Evolutionary conservation across 2,329 filamentous ascomycete genomes (phyloP).

Genomic region (Lomentospora prolificans): DNA sequence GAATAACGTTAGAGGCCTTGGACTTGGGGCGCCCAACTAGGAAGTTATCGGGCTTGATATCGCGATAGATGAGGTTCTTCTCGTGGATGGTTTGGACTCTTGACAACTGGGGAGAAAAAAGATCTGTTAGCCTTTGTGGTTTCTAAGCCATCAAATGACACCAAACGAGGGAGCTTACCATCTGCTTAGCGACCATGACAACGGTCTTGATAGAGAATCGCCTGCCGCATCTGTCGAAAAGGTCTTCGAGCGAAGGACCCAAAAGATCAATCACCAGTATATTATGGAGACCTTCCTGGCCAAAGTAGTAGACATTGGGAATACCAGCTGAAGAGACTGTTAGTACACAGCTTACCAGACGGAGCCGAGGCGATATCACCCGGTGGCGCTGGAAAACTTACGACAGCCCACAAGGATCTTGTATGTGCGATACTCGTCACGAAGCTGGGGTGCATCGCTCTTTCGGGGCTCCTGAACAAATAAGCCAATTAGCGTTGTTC

Average conservation of each 20-base stretch:
- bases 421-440: constrained; percentile 98
- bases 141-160: no score
- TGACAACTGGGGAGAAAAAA: constrained; percentile 50
- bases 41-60: constrained; percentile 99
- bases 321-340: constrained; percentile 63
- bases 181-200: constrained; percentile 98
- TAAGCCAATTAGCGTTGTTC: no score
- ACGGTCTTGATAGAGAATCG: constrained; percentile 96
- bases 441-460: constrained; percentile 93
- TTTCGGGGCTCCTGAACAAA: constrained; percentile 77
- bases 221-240: constrained; percentile 95
- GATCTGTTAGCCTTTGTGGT: neutral
- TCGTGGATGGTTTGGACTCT: constrained; percentile 91
- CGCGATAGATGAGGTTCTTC: constrained; percentile 97
- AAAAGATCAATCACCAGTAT: constrained; percentile 96
- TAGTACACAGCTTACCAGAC: constrained; percentile 15
- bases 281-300: constrained; percentile 96
- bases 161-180: constrained; percentile 46
- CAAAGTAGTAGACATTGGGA: constrained; percentile 99
- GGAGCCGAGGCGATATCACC: constrained; percentile 5
- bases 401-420: constrained; percentile 98
- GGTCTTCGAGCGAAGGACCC: constrained; percentile 86
- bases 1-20: constrained; percentile 94
- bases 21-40: constrained; percentile 85
- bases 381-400: constrained; percentile 44